These are phyloP conservation scores for Penicillium hordei DNA, from an alignment of 2,329 filamentous ascomycete species.

Conservation along the genomic window DNA sequence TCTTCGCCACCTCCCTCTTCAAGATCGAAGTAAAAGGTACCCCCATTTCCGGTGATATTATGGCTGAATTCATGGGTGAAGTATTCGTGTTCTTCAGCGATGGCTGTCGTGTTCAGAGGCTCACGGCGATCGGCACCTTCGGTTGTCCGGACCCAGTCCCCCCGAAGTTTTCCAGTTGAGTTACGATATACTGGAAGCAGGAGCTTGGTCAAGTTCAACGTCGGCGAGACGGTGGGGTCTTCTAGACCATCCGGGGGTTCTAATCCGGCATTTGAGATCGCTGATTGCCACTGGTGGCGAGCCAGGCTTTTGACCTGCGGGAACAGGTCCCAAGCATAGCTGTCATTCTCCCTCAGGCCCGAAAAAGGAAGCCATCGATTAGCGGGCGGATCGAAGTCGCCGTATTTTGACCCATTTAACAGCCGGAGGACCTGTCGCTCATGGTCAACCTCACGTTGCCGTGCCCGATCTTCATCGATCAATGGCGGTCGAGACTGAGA, in stretches of 20 bases:
- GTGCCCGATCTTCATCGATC: slow-evolving; percentile 44
- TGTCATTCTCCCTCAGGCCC: slow-evolving; percentile 72
- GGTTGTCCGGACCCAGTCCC: slow-evolving; percentile 68
- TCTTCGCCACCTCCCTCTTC: slow-evolving; percentile 52
- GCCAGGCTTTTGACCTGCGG: slow-evolving; percentile 65
- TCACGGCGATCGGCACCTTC: slow-evolving; percentile 49
- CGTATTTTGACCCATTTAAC: slow-evolving; percentile 53
- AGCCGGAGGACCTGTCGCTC: slow-evolving; percentile 53
- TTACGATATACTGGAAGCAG: slow-evolving; percentile 69
- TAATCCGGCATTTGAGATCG: slow-evolving; percentile 35
- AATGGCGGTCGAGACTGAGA: slow-evolving; percentile 46
- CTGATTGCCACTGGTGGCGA: slow-evolving; percentile 52
- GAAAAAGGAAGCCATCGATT: slow-evolving; percentile 67
- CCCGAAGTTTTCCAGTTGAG: slow-evolving; percentile 71
- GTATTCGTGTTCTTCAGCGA: slow-evolving; percentile 67
- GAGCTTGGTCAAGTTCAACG: slow-evolving; percentile 38
- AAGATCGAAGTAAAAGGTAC: slow-evolving; percentile 68
- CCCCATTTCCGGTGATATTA: slow-evolving; percentile 74
- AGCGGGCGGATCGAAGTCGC: slow-evolving; percentile 49
- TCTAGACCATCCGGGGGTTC: slow-evolving; percentile 31
- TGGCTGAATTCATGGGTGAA: slow-evolving; percentile 66
- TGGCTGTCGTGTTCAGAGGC: slow-evolving; percentile 63
- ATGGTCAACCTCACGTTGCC: slow-evolving; percentile 51
- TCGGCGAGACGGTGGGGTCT: slow-evolving; percentile 24
- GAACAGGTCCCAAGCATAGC: slow-evolving; percentile 75